Evolutionary conservation across 768 basidiomycete genomes (phyloP).

Genomic region (Lactifluus piperatus): DNA sequence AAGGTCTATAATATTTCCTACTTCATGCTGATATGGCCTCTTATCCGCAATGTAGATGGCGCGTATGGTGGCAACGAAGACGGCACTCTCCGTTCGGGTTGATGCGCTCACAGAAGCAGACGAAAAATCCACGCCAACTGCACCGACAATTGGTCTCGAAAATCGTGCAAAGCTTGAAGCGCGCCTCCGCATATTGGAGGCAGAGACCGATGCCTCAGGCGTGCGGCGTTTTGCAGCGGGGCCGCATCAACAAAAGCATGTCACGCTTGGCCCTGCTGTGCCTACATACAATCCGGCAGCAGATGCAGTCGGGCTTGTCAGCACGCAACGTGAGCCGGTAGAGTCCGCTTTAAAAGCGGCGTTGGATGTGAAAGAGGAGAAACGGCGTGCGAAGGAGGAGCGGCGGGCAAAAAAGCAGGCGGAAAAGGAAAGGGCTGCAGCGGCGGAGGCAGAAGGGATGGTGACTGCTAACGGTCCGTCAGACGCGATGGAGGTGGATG

Average conservation of each 20-base stretch:
- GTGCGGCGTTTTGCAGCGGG: constrained; percentile 57
- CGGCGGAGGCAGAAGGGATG: too few species aligned
- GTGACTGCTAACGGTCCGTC: constrained; percentile 18
- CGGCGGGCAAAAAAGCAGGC: constrained; percentile 55
- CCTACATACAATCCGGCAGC: constrained; percentile 82
- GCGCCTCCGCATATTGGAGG: constrained; percentile 81
- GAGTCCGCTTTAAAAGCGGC: constrained; percentile 67
- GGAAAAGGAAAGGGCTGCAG: constrained; percentile 38
- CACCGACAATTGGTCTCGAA: constrained; percentile 84
- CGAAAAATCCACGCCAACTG: constrained; percentile 73
- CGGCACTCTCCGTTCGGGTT: constrained; percentile 93
- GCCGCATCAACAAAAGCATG: constrained; percentile 63
- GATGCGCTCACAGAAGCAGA: constrained; percentile 93
- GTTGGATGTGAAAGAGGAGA: constrained; percentile 81
- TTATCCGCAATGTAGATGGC: constrained; percentile 63
- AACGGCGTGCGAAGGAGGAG: constrained; percentile 73
- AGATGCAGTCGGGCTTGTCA: constrained; percentile 74
- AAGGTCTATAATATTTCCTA: constrained; percentile 44
- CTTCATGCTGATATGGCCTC: not conserved
- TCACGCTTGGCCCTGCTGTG: constrained; percentile 72
- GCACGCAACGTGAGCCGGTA: constrained; percentile 79
- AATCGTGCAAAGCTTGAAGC: constrained; percentile 95
- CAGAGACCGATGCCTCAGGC: constrained; percentile 64
- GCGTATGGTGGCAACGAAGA: constrained; percentile 98
- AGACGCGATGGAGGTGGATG: constrained; percentile 39